Evolutionary conservation across 352 stramenopile species (phyloP).

Genomic region (Pythium vanterpoolii): DNA sequence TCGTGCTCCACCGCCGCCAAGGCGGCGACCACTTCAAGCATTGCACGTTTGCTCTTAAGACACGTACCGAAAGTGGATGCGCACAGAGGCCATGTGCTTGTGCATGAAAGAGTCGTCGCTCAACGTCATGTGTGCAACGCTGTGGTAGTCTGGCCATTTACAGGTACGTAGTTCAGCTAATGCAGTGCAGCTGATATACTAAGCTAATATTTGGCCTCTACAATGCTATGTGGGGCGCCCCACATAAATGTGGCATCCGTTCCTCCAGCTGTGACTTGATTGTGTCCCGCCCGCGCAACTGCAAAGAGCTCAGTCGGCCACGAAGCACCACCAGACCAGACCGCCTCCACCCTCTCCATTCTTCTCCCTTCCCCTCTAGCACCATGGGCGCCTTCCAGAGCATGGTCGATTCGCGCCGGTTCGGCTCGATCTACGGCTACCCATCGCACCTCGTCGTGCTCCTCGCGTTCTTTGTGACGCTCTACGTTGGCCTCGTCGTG

Average conservation of each 20-base stretch:
- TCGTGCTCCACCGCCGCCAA: not conserved
- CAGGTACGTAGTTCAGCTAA: no score
- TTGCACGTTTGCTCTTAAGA: not conserved
- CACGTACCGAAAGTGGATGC: not conserved
- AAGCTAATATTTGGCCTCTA: not conserved
- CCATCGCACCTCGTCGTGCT: conserved; percentile 57
- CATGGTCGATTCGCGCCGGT: conserved; percentile 23
- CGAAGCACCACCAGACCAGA: conserved; percentile 15
- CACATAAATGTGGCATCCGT: not conserved
- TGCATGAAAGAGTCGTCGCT: not conserved
- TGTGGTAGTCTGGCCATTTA: no score
- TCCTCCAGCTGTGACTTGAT: not conserved
- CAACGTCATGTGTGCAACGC: not conserved
- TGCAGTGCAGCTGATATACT: no score
- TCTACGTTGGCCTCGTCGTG: conserved; percentile 58
- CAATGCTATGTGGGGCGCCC: not conserved
- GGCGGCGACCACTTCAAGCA: not conserved
- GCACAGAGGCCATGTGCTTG: not conserved
- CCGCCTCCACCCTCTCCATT: not conserved
- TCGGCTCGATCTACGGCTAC: conserved; percentile 42
- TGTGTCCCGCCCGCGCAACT: conserved; percentile 9
- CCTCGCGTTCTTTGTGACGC: conserved; percentile 32
- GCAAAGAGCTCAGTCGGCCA: not conserved
- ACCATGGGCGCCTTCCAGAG: conserved; percentile 30
- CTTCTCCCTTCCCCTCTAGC: not conserved